phyloP scores from a whole-genome alignment of 345 rosid species.

The Brassica carinata region DNA sequence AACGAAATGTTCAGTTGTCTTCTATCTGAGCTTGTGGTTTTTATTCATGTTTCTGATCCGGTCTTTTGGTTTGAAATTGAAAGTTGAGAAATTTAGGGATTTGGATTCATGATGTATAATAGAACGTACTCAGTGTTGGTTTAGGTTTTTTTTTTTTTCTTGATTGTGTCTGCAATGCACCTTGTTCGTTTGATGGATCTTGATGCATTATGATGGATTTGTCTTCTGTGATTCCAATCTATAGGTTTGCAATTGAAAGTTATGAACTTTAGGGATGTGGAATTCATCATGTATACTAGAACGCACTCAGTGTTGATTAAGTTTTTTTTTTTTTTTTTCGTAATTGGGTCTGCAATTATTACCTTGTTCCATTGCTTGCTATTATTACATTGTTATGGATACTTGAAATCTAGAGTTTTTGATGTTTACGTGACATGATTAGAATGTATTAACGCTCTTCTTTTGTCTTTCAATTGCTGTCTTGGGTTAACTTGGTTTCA shows the following conservation, averaged over 20 bases:
- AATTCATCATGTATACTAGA: neutral
- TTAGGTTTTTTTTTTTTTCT: neutral
- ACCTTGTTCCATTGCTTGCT: slow-evolving; percentile 7
- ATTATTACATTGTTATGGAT: neutral
- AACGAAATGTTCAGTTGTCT: neutral
- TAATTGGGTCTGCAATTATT: neutral
- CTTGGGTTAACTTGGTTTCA: neutral
- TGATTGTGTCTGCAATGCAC: neutral
- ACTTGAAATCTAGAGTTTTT: neutral
- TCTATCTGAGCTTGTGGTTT: neutral
- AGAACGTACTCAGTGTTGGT: neutral
- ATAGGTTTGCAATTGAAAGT: neutral
- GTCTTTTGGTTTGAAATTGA: slow-evolving; percentile 3
- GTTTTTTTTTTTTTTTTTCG: neutral
- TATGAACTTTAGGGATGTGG: neutral
- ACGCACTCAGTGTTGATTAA: neutral
- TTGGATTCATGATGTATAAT: neutral
- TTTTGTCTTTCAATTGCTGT: neutral
- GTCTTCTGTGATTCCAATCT: neutral
- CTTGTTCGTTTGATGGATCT: slow-evolving; percentile 1
- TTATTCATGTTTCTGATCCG: neutral
- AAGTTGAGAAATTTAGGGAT: neutral
- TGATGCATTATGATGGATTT: neutral
- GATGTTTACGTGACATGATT: neutral
- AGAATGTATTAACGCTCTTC: neutral